Conservation (phyloP, 257 asterid genomes). For the Rauvolfia tetraphylla region DNA sequence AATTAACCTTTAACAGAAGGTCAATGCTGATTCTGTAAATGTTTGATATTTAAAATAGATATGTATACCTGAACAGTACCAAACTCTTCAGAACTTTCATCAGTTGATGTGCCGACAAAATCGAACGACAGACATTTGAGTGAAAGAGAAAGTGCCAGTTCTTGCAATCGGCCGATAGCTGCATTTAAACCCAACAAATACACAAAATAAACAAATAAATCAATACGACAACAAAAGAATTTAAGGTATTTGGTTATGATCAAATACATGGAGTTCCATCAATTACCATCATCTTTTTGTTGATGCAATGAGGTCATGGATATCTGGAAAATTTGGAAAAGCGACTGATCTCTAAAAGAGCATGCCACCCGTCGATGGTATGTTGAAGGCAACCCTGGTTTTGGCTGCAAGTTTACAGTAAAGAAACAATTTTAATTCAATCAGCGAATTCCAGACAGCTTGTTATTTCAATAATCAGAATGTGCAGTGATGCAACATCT, state of each 20-base stretch:
- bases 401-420: slow-evolving; percentile 52
- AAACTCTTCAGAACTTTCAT: slow-evolving; percentile 97
- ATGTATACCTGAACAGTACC: slow-evolving; percentile 83
- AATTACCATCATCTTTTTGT: slow-evolving; percentile 82
- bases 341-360: slow-evolving; percentile 82
- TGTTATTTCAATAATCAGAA: background rate
- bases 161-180: slow-evolving; percentile 74
- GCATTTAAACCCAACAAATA: slow-evolving; percentile 30
- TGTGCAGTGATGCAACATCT: background rate
- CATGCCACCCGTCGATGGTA: slow-evolving; percentile 97
- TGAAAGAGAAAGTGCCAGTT: slow-evolving; percentile 78
- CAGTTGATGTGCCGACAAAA: slow-evolving; percentile 92
- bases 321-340: slow-evolving; percentile 90
- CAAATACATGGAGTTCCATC: slow-evolving; percentile 1
- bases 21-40: background rate
- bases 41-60: background rate
- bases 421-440: slow-evolving; percentile 13
- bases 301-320: slow-evolving; percentile 81
- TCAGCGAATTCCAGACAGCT: background rate
- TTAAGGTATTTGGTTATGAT: background rate
- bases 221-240: background rate
- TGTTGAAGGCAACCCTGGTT: slow-evolving; percentile 86
- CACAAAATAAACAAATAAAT: background rate
- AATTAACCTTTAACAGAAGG: background rate
- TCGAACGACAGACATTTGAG: slow-evolving; percentile 90